Evolutionary conservation across 176 grass and related monocot species (phyloP).

Genomic region (Triticum timopheevii): DNA sequence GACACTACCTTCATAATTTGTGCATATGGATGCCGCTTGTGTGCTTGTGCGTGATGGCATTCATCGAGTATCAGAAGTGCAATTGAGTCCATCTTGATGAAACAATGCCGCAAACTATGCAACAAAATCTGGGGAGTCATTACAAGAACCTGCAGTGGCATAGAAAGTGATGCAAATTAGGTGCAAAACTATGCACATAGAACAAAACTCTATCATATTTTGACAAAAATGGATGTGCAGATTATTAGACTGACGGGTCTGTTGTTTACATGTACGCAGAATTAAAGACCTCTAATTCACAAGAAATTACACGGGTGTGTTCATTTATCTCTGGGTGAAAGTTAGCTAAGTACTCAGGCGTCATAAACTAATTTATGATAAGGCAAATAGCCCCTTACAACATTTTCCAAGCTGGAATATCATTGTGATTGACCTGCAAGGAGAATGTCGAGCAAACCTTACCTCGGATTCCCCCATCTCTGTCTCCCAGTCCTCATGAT

Average conservation of each 20-base stretch:
- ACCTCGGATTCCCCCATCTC: constrained; percentile 69
- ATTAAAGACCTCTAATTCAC: constrained; percentile 10
- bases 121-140: constrained; percentile 95
- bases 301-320: not conserved
- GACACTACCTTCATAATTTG: constrained; percentile 89
- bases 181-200: constrained; percentile 28
- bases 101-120: constrained; percentile 82
- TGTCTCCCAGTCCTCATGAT: constrained; percentile 71
- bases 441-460: constrained; percentile 14
- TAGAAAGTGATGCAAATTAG: constrained; percentile 36
- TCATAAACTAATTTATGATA: constrained; percentile 28
- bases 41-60: constrained; percentile 87
- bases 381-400: constrained; percentile 5
- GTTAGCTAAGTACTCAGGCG: not conserved
- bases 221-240: not conserved
- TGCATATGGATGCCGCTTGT: constrained; percentile 79
- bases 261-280: constrained; percentile 4
- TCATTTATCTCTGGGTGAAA: not conserved
- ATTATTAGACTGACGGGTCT: constrained; percentile 10
- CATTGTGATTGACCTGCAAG: constrained; percentile 16
- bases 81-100: constrained; percentile 74
- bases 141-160: constrained; percentile 69
- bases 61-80: constrained; percentile 93
- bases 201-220: constrained; percentile 19
- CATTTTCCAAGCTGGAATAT: not conserved